Conservation (phyloP, 208 protist species). For the Acanthamoeba polyphaga region DNA sequence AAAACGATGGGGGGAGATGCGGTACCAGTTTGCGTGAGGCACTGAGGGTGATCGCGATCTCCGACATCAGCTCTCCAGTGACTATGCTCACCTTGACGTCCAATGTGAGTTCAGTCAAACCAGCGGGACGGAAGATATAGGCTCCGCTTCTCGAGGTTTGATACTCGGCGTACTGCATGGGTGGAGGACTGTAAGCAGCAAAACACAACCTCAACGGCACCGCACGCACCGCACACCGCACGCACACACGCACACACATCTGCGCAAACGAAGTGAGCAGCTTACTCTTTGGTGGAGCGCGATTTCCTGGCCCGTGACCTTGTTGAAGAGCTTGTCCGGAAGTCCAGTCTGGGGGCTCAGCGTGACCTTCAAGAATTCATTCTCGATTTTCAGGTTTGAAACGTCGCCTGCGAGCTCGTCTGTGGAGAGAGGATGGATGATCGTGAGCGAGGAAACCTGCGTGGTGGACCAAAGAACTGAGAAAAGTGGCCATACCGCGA, state of each 20-base stretch:
- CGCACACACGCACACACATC: not conserved
- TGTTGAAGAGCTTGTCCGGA: constrained; percentile 2
- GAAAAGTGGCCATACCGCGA: not conserved
- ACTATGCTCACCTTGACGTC: not conserved
- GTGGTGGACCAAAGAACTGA: not conserved
- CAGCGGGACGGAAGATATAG: constrained; percentile 76
- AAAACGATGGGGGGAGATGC: no score
- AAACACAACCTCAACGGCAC: no score
- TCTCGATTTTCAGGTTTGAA: not conserved
- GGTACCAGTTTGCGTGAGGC: not conserved
- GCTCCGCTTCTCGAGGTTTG: constrained; percentile 64
- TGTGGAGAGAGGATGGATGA: not conserved
- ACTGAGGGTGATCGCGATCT: constrained; percentile 11
- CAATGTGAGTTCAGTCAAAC: not conserved
- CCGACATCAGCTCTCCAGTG: not conserved
- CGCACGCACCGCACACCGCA: no score
- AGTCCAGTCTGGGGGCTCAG: constrained; percentile 15
- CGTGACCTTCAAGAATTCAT: not conserved
- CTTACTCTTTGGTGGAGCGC: not conserved
- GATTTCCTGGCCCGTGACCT: not conserved
- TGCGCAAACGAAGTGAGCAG: not conserved
- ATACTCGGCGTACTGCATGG: constrained; percentile 67
- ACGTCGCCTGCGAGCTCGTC: not conserved
- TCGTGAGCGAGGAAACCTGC: not conserved
- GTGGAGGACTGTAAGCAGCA: not conserved